These are phyloP conservation scores for Musa troglodytarum DNA, from an alignment of 176 grass and related monocot species.

Conservation along the genomic window DNA sequence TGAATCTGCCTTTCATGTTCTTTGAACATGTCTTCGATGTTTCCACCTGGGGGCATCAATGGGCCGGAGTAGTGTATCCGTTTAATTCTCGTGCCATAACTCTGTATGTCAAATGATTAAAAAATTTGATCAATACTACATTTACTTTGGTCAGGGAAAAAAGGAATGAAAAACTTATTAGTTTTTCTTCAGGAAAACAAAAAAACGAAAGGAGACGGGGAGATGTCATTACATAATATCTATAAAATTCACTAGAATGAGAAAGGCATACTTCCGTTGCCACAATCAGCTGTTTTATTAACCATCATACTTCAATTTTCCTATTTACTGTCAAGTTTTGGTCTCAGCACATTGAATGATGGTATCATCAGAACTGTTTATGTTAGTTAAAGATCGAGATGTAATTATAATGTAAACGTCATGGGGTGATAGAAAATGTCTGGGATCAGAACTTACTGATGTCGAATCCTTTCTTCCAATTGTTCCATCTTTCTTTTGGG, in stretches of 20 bases:
- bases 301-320: no score
- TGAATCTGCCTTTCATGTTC: conserved; percentile 74
- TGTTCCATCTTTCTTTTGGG: conserved; percentile 17
- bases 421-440: no score
- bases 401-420: neutral
- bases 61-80: conserved; percentile 51
- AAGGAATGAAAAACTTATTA: neutral
- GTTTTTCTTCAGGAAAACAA: no score
- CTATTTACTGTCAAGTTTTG: no score
- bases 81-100: conserved; percentile 18
- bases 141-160: no score
- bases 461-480: neutral
- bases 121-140: neutral
- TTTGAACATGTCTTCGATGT: conserved; percentile 59
- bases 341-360: neutral
- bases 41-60: conserved; percentile 42
- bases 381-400: neutral
- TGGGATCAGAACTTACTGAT: neutral
- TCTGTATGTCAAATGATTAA: neutral
- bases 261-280: no score
- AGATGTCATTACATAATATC: no score
- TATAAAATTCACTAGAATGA: no score
- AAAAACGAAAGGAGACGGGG: no score
- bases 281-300: no score
- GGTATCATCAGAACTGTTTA: neutral